A percentile compares a stretch with the other conserved stretches of the same genome.
Conservation (phyloP, 208 protist species). For the Acanthamoeba royreba region DNA sequence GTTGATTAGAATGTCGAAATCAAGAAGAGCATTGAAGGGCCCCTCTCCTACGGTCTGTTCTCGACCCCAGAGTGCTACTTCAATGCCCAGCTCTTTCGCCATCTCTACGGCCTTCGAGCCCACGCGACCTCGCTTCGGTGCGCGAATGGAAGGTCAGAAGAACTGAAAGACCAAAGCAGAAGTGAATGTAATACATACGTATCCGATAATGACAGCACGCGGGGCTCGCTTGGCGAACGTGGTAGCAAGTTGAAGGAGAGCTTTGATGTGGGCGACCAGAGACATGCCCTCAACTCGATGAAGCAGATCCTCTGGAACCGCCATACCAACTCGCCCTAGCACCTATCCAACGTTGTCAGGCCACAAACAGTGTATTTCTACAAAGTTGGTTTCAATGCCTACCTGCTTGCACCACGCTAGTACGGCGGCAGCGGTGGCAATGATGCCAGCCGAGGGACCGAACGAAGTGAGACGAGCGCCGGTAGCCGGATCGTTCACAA, state of each 20-base stretch:
- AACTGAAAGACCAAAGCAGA: not conserved
- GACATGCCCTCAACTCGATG: not conserved
- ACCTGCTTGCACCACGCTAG: slow-evolving; percentile 37
- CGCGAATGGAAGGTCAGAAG: not conserved
- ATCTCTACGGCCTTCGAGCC: slow-evolving; percentile 65
- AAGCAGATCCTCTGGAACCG: slow-evolving; percentile 7
- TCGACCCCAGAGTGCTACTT: slow-evolving; percentile 75
- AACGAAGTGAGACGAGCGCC: slow-evolving; percentile 75
- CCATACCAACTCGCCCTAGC: slow-evolving; percentile 1
- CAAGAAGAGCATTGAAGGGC: slow-evolving; percentile 69
- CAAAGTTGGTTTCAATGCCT: not conserved
- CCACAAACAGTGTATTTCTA: not conserved
- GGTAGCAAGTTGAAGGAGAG: not conserved
- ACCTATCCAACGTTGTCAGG: not conserved
- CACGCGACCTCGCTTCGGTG: slow-evolving; percentile 57
- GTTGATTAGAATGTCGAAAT: slow-evolving; percentile 79
- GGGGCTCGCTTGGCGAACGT: not conserved
- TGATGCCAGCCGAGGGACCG: slow-evolving; percentile 76
- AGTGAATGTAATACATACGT: not conserved
- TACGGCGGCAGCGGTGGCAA: slow-evolving; percentile 59
- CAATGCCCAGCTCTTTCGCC: slow-evolving; percentile 39
- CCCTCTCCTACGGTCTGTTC: slow-evolving; percentile 75
- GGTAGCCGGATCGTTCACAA: slow-evolving; percentile 63
- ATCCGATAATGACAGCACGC: slow-evolving; percentile 19
- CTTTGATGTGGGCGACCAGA: slow-evolving; percentile 2